Conservation (phyloP, 2,329 filamentous ascomycete species). For the Trichoderma asperellum region DNA sequence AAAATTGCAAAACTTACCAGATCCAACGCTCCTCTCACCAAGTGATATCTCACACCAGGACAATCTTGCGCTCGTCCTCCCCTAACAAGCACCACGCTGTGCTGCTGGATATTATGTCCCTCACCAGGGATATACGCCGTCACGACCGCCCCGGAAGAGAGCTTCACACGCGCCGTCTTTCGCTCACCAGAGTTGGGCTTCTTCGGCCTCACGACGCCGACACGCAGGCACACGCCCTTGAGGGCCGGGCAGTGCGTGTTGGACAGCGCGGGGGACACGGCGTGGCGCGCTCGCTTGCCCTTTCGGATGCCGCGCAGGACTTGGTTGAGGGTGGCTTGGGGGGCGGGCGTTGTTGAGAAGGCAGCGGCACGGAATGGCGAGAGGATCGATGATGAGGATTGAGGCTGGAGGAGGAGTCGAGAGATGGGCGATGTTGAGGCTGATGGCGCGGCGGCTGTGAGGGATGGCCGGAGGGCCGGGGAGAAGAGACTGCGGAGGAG, state of each 20-base stretch:
- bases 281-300: slow-evolving; percentile 79
- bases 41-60: slow-evolving; percentile 94
- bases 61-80: slow-evolving; percentile 95
- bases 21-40: slow-evolving; percentile 90
- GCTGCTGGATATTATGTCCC: slow-evolving; percentile 98
- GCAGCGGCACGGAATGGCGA: slow-evolving; percentile 8
- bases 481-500: slow-evolving; percentile 45
- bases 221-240: slow-evolving; percentile 95
- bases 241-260: slow-evolving; percentile 73
- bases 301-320: slow-evolving; percentile 76
- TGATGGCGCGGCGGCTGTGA: slow-evolving; percentile 34
- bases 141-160: slow-evolving; percentile 84
- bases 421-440: slow-evolving; percentile 31
- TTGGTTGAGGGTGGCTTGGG: slow-evolving; percentile 71
- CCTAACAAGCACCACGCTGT: slow-evolving; percentile 94
- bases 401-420: slow-evolving; percentile 4
- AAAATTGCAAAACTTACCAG: slow-evolving; percentile 63
- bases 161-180: slow-evolving; percentile 88
- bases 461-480: slow-evolving; percentile 38
- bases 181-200: slow-evolving; percentile 98
- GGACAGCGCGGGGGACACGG: slow-evolving; percentile 82
- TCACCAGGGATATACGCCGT: slow-evolving; percentile 96
- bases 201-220: slow-evolving; percentile 93
- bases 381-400: slow-evolving; percentile 40
- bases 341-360: slow-evolving; percentile 62